Evolutionary conservation across 1,284 basidiomycete species (phyloP), one percentile per base, ranked within the genome.

Genomic region (Marasmius oreades): DNA sequence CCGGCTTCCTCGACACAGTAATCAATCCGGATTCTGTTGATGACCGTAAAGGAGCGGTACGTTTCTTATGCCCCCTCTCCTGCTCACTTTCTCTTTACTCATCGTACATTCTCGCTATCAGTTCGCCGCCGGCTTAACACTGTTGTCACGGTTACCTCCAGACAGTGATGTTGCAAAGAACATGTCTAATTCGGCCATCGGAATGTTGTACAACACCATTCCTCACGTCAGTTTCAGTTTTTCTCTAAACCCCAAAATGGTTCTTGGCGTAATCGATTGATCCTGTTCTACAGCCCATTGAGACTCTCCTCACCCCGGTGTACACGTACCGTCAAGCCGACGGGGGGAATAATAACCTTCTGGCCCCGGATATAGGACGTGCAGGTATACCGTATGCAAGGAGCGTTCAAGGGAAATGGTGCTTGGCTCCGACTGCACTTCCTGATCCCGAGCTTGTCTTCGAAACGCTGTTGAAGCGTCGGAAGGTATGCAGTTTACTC

Each of bases 311-410:
- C 53, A 69, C 80, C 16, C 73, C 74, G 1, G 61, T 61, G 0
- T 59, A 71, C 51, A 64, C 57, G 51, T 74, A 66, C 64, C 72
- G 77, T 14, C 61, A 69, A 36, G 74, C 77, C 0, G 76, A 80
- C 61, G 77, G 77, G 8, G 66, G 69, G 6, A 69, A 70, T 7
- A 81, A 81, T 62, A 77, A 74, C 59, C 59, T 72, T 10, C 63
- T 70, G 37, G 56, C 67, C 28, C 76, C 77, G 0, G 64, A 75
- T 33, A 59, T 80, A 3, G 81, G 81, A 1, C 70, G 69, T 52
- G 75, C 77, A 1, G 75, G 76, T 5, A 68, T 63, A 5, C 72
- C 74, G 0, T 82, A 82, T 59, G 73, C 78, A 2, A 69, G 78
- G 24, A 78, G 73, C 55, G 80, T 81, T 0, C 76, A 76, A 57